These are phyloP conservation scores for Wickerhamomyces sp. DNA, from an alignment of 1,139 yeast species.

Conservation along the genomic window DNA sequence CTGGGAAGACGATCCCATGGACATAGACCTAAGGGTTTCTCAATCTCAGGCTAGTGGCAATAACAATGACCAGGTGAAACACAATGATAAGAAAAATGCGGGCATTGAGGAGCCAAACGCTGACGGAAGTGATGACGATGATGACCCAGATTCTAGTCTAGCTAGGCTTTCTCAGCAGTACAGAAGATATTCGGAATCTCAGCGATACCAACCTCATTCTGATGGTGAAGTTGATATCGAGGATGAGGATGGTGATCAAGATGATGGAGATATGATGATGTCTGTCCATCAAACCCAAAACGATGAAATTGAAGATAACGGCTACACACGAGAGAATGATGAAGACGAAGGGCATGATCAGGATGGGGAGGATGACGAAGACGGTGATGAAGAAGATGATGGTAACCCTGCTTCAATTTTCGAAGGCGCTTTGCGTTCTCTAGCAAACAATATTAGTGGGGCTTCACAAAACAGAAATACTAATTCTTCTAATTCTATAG, in stretches of 20 bases:
- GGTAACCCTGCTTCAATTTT: conserved; percentile 5
- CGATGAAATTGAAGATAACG: conserved; percentile 18
- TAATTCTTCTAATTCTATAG: conserved; percentile 14
- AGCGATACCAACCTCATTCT: conserved; percentile 13
- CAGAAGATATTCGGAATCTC: conserved; percentile 17
- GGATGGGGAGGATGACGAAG: conserved; percentile 12
- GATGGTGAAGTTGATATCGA: conserved; percentile 15
- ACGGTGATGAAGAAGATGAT: conserved; percentile 7
- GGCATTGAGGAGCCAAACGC: conserved; percentile 1
- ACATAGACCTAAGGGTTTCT: neutral
- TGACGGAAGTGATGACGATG: conserved; percentile 7
- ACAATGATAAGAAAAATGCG: too few relatives aligned
- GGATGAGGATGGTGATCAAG: conserved; percentile 25
- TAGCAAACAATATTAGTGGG: conserved; percentile 19
- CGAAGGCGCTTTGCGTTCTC: conserved; percentile 17
- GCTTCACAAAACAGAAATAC: conserved; percentile 5
- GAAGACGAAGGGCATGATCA: conserved; percentile 18
- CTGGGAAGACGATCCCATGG: conserved; percentile 1
- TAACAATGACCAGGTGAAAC: too few relatives aligned
- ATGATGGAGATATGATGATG: conserved; percentile 24
- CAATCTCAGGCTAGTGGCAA: neutral
- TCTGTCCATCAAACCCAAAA: conserved; percentile 18
- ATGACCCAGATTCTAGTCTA: conserved; percentile 18
- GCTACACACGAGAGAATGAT: conserved; percentile 23
- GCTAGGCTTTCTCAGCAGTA: conserved; percentile 19